phyloP scores from a whole-genome alignment of 1,284 basidiomycete species.

The Pisolithus thermaeus region DNA sequence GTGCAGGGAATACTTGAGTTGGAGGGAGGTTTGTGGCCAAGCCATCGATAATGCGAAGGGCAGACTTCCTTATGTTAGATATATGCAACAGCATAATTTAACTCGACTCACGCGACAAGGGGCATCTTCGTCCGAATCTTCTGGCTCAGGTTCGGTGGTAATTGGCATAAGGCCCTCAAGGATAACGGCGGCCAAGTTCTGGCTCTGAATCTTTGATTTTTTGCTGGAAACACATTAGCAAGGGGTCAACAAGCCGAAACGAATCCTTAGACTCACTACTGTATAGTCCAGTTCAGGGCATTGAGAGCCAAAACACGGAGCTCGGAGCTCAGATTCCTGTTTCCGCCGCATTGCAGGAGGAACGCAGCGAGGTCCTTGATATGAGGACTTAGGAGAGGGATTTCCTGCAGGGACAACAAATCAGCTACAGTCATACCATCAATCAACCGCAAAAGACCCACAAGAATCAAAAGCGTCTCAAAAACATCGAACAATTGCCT shows the following conservation, averaged over 20 bases:
- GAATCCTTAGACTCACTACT: slow-evolving; percentile 53
- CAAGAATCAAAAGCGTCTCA: slow-evolving; percentile 91
- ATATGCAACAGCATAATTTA: slow-evolving; percentile 2
- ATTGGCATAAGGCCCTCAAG: slow-evolving; percentile 92
- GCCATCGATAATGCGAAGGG: slow-evolving; percentile 92
- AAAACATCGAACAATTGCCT: slow-evolving; percentile 94
- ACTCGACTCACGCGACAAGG: slow-evolving; percentile 73
- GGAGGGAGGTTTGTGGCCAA: slow-evolving; percentile 94
- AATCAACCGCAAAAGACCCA: slow-evolving; percentile 29
- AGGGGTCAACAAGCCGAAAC: background rate
- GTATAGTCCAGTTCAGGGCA: slow-evolving; percentile 93
- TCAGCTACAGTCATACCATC: slow-evolving; percentile 5
- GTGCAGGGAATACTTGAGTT: slow-evolving; percentile 92
- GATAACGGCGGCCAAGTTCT: slow-evolving; percentile 83
- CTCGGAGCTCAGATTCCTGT: slow-evolving; percentile 73
- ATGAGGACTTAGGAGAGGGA: slow-evolving; percentile 86
- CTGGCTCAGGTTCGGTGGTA: slow-evolving; percentile 83
- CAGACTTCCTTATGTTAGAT: slow-evolving; percentile 48
- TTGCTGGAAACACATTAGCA: slow-evolving; percentile 52
- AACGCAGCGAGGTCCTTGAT: slow-evolving; percentile 88
- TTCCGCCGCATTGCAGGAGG: slow-evolving; percentile 82
- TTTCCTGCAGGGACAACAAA: slow-evolving; percentile 55
- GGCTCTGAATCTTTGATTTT: slow-evolving; percentile 91
- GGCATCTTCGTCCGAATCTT: slow-evolving; percentile 87
- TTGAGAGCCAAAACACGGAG: slow-evolving; percentile 92